Percentiles rank a stretch among this genome's conserved stretches.
These are phyloP conservation scores for Glycyrrhiza uralensis DNA, from an alignment of 306 rosid species.

Conservation along the genomic window DNA sequence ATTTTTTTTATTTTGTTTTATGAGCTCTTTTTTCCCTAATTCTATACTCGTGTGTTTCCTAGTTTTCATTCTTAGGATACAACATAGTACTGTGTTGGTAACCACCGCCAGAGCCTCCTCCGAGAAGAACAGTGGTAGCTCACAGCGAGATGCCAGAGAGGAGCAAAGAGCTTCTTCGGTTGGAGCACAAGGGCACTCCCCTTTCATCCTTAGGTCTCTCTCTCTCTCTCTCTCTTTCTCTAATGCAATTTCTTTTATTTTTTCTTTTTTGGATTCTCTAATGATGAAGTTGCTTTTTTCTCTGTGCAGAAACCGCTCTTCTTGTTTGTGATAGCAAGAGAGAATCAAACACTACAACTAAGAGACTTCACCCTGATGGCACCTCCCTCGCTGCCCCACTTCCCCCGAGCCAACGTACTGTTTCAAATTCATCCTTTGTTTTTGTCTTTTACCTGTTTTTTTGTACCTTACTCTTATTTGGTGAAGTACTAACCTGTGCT, in stretches of 20 bases:
- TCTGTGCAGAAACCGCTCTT: constrained; percentile 51
- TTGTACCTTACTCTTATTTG: neutral
- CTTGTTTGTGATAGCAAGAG: constrained; percentile 38
- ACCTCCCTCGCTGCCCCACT: constrained; percentile 39
- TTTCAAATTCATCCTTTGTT: constrained; percentile 10
- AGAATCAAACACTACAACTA: constrained; percentile 1
- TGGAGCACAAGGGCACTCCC: constrained; percentile 50
- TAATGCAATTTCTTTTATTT: neutral
- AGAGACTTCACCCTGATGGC: constrained; percentile 36
- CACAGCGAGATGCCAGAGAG: constrained; percentile 43
- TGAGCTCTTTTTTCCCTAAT: no score
- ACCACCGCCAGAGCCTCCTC: neutral
- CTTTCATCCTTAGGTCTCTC: constrained; percentile 49
- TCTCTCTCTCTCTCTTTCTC: constrained; percentile 1
- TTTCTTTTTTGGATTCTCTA: neutral
- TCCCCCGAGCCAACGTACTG: constrained; percentile 56
- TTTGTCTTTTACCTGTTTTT: neutral
- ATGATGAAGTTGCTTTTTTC: neutral
- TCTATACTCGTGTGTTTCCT: no score
- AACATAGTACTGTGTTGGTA: neutral
- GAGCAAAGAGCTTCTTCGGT: constrained; percentile 73
- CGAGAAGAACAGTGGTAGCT: neutral
- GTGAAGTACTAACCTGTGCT: neutral
- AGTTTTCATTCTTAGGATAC: no score
- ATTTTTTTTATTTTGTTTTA: no score